Evolutionary conservation across 495 filamentous ascomycete genomes (phyloP).

Genomic region (Usnea hakonensis): DNA sequence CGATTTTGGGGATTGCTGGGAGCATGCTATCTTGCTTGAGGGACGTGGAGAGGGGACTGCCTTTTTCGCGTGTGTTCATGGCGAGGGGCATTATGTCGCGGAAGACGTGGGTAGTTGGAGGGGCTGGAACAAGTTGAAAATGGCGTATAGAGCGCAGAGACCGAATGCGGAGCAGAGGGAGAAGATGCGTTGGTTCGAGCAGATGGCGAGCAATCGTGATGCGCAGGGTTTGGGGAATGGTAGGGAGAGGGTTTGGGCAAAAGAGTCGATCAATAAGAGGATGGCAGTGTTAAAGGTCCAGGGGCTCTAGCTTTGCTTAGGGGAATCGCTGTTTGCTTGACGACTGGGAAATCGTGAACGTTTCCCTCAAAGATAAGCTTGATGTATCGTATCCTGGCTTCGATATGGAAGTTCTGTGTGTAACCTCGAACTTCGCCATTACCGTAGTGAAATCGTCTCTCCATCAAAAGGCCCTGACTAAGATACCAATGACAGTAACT

Average conservation of each 20-base stretch:
- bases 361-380: too few relatives aligned
- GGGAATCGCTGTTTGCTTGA: too few relatives aligned
- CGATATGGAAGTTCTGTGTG: too few relatives aligned
- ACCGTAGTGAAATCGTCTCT: too few relatives aligned
- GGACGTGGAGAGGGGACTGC: conserved; percentile 18
- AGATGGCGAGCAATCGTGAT: conserved; percentile 19
- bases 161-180: conserved; percentile 19
- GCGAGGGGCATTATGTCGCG: conserved; percentile 22
- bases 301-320: too few relatives aligned
- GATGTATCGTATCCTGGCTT: too few relatives aligned
- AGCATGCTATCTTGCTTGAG: conserved; percentile 22
- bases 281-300: too few relatives aligned
- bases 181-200: conserved; percentile 26
- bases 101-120: conserved; percentile 23
- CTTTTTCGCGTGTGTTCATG: conserved; percentile 20
- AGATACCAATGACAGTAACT: too few relatives aligned
- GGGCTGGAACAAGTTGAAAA: conserved; percentile 26
- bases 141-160: conserved; percentile 20
- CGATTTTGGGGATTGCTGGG: conserved; percentile 32
- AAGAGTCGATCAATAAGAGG: too few relatives aligned
- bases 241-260: background rate
- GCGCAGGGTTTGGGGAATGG: conserved; percentile 15
- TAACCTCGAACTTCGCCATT: too few relatives aligned
- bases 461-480: too few relatives aligned
- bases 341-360: too few relatives aligned